A percentile compares a stretch with the other conserved stretches of the same genome.
phyloP scores from a whole-genome alignment of 768 basidiomycete genomes.

The Kockovaella imperatae region DNA sequence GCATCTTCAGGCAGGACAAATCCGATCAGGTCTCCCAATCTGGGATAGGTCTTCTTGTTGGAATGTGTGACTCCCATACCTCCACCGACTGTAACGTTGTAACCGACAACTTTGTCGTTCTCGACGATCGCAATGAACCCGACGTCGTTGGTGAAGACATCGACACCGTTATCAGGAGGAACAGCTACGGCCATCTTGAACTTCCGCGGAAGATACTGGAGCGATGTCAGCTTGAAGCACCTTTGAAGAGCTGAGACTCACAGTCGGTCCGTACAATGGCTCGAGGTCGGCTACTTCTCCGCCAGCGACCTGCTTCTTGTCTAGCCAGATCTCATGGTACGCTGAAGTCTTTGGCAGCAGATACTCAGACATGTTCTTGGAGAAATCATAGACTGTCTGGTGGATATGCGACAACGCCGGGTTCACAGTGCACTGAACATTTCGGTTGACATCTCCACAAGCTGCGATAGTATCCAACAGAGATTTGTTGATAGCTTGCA shows the following conservation, averaged over 20 bases:
- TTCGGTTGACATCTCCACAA: slow-evolving; percentile 93
- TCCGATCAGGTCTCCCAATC: slow-evolving; percentile 75
- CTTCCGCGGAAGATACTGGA: slow-evolving; percentile 92
- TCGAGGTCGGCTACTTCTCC: slow-evolving; percentile 90
- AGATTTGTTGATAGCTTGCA: slow-evolving; percentile 87
- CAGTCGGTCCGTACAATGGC: slow-evolving; percentile 93
- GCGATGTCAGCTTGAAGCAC: too few relatives aligned
- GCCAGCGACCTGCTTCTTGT: slow-evolving; percentile 91
- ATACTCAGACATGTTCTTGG: slow-evolving; percentile 72
- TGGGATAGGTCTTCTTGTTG: slow-evolving; percentile 97
- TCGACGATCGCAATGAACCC: slow-evolving; percentile 91
- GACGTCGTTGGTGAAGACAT: slow-evolving; percentile 81
- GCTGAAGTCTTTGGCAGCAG: slow-evolving; percentile 84
- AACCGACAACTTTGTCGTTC: slow-evolving; percentile 71
- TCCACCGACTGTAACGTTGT: slow-evolving; percentile 89
- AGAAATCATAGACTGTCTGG: slow-evolving; percentile 69
- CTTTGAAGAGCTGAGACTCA: too few relatives aligned
- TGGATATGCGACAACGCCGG: slow-evolving; percentile 84
- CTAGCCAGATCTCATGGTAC: slow-evolving; percentile 98
- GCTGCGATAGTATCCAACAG: slow-evolving; percentile 93
- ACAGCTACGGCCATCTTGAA: slow-evolving; percentile 97
- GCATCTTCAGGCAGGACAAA: slow-evolving; percentile 88
- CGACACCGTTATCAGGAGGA: slow-evolving; percentile 92
- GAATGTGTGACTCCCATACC: slow-evolving; percentile 99
- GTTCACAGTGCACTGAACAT: slow-evolving; percentile 84